These are phyloP conservation scores for Mycena capillaripes DNA, from an alignment of 768 basidiomycete genomes.

Conservation along the genomic window DNA sequence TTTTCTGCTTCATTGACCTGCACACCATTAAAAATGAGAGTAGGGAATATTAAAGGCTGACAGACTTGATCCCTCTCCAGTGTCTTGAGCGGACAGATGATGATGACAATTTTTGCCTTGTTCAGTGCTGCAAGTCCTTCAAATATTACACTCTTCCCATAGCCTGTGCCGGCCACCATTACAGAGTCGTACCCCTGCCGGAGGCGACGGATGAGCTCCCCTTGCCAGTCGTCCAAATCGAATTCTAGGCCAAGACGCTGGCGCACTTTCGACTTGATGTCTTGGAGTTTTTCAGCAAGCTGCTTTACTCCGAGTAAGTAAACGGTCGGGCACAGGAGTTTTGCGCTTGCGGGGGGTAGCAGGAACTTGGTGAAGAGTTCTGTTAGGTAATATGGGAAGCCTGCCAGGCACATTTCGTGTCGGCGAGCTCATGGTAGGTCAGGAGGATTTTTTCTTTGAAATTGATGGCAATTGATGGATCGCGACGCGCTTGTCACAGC, in stretches of 20 bases:
- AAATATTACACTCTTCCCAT: constrained; percentile 36
- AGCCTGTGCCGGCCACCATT: constrained; percentile 29
- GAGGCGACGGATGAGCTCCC: background rate
- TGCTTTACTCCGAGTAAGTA: constrained; percentile 13
- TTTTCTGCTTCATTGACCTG: constrained; percentile 23
- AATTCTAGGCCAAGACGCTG: background rate
- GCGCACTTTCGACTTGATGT: background rate
- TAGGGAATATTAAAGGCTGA: background rate
- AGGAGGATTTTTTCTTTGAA: background rate
- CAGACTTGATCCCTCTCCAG: constrained; percentile 38
- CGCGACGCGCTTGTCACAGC: background rate
- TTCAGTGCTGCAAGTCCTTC: constrained; percentile 26
- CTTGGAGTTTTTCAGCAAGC: constrained; percentile 6
- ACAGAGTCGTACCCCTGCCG: constrained; percentile 16
- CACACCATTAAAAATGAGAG: background rate
- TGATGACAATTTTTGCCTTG: constrained; percentile 25
- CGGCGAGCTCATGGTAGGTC: background rate
- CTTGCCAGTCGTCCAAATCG: constrained; percentile 7
- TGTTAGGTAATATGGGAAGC: background rate
- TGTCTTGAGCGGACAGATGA: constrained; percentile 38
- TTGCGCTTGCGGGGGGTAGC: constrained; percentile 13
- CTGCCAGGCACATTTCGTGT: background rate
- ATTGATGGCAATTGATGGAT: background rate
- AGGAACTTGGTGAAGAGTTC: background rate
- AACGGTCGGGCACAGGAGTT: constrained; percentile 6